phyloP scores from a whole-genome alignment of 116 monocot genomes.

The Thalassia testudinum region DNA sequence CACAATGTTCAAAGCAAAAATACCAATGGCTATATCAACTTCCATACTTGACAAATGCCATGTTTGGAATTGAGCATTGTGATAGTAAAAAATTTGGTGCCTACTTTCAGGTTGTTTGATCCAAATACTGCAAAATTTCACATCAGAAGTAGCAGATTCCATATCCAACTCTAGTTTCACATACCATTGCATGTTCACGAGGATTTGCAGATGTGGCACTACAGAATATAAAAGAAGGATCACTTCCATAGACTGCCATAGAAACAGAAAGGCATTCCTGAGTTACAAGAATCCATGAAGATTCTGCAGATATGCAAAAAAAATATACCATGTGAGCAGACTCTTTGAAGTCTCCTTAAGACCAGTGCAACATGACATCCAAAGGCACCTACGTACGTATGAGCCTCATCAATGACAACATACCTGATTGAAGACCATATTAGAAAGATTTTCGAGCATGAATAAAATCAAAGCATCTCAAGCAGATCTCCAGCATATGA shows the following conservation, averaged over 20 bases:
- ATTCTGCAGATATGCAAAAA: too few species aligned
- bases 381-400: constrained; percentile 91
- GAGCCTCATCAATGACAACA: constrained; percentile 92
- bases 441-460: constrained; percentile 1
- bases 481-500: not conserved
- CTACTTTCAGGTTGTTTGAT: too few species aligned
- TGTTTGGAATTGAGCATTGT: too few species aligned
- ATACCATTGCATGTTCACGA: constrained; percentile 89
- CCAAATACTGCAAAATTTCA: too few species aligned
- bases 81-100: too few species aligned
- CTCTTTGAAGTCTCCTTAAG: constrained; percentile 60
- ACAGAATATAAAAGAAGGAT: constrained; percentile 82
- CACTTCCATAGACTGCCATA: constrained; percentile 58
- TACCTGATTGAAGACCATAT: constrained; percentile 26
- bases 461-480: not conserved
- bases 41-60: too few species aligned
- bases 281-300: not conserved
- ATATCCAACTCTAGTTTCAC: not conserved
- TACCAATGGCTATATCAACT: too few species aligned
- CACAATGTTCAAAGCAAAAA: too few species aligned
- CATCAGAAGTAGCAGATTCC: too few species aligned
- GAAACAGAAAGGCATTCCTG: constrained; percentile 1
- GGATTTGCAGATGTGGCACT: constrained; percentile 94
- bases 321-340: constrained; percentile 69
- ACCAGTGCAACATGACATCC: constrained; percentile 87